Base-by-base conservation (phyloP, 2,329 filamentous ascomycete species). In the Cryphonectria naterciae region DNA sequence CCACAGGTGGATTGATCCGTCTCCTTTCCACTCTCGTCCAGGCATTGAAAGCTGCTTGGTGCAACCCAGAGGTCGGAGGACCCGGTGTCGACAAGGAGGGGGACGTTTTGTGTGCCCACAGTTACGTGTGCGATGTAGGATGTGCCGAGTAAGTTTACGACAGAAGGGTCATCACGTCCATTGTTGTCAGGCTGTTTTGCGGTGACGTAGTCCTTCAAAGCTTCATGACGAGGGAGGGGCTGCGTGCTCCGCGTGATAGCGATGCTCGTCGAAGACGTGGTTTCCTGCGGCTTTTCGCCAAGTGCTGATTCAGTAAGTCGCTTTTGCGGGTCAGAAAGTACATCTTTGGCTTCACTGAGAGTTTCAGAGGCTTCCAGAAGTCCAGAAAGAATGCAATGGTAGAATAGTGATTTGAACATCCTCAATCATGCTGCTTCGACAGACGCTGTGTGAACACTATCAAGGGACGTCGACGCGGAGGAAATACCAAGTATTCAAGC, bases 81-180 rank as follows among this genome's bases (percentile, higher is more conserved):
- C 0, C 77, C 77, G 1, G 77, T 79, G 62, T 79, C 77, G 22
- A 79, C 67, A 41, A 75, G 76, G 13, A 79, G 73, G 0, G 76
- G 73, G 22, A 79, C 69, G 3, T 65, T 76, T 63, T 77, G 73
- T 61, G 72, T 73, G 8, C 77, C 77, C 2, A 79, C 72, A 0
- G 58, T 49, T 32, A 79, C 73, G 39, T 79, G 74, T 37, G 77
- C 74, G 64, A 78, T 74, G 70, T 78, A 79, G 1, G 71, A 73
- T 22, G 67, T 43, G 19, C 71, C 71, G 0, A 19, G 22, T 10
- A 72, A 32, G 1, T 62, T n/a, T 19, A 72, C 66, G 19, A 39
- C 25, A 0, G 43, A 22, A 17, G 22, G 25, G 4, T 17, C 19
- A 4, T 28, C 1, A 19, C 28, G n/a, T 37, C 25, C 58, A 37